Conservation (phyloP, 495 filamentous ascomycete species). For the Penicillium dipodomyicola region DNA sequence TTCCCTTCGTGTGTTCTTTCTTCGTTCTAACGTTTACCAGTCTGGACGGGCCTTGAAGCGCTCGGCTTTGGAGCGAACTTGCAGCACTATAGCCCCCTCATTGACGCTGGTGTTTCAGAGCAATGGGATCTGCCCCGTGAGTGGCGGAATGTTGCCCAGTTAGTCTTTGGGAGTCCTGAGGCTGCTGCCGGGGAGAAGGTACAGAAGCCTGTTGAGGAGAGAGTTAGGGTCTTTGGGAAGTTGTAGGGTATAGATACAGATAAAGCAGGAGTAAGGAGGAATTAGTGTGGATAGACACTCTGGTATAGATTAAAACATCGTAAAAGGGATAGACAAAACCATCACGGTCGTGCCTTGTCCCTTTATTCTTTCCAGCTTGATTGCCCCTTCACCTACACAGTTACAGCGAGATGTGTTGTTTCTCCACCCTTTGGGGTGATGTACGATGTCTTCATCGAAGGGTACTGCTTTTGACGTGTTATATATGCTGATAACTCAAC, state of each 20-base stretch:
- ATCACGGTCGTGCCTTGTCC: too few species aligned
- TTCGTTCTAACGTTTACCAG: constrained; percentile 13
- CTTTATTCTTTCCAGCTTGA: too few species aligned
- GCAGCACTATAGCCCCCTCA: constrained; percentile 56
- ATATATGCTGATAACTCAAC: too few species aligned
- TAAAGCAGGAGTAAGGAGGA: not conserved
- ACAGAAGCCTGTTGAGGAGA: constrained; percentile 38
- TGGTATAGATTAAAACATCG: not conserved
- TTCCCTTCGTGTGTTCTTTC: not conserved
- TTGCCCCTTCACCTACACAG: too few species aligned
- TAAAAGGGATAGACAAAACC: too few species aligned
- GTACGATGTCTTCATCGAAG: too few species aligned
- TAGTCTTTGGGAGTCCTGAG: constrained; percentile 52
- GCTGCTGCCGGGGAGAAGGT: constrained; percentile 35
- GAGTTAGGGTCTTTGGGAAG: constrained; percentile 39
- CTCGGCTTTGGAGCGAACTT: constrained; percentile 55
- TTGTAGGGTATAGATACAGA: constrained; percentile 6
- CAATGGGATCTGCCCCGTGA: constrained; percentile 46
- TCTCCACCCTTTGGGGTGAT: too few species aligned
- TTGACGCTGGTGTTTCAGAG: constrained; percentile 44
- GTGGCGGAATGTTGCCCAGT: constrained; percentile 49
- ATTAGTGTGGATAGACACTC: too few species aligned
- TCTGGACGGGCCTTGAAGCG: constrained; percentile 52
- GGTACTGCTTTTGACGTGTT: too few species aligned
- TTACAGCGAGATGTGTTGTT: too few species aligned